These are phyloP conservation scores for Tetradesmus obliquus DNA, from an alignment of 139 green algal species.

Conservation along the genomic window DNA sequence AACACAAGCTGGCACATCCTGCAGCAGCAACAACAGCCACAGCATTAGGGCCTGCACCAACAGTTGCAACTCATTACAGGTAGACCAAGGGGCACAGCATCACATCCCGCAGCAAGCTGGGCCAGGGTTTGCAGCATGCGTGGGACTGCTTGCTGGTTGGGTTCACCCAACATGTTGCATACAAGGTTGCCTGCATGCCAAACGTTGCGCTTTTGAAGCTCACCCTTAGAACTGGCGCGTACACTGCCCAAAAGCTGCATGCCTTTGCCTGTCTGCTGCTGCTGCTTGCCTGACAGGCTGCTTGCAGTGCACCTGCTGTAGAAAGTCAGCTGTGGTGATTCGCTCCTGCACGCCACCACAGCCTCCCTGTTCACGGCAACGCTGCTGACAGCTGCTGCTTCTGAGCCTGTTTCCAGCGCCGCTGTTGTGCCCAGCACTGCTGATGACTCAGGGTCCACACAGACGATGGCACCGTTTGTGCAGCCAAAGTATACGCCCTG, in stretches of 20 bases:
- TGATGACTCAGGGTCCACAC: background rate
- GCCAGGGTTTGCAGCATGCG: too few relatives aligned
- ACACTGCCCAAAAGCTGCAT: slow-evolving; percentile 9
- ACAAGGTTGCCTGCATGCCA: too few relatives aligned
- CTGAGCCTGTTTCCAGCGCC: background rate
- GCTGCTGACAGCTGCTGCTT: slow-evolving; percentile 5
- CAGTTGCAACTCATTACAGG: background rate
- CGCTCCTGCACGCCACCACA: background rate
- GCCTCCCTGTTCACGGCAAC: slow-evolving; percentile 34
- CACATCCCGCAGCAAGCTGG: too few relatives aligned
- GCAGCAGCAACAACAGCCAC: background rate
- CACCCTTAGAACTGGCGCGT: background rate
- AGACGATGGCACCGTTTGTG: background rate
- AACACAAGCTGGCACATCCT: slow-evolving; percentile 13
- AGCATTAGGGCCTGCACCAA: background rate
- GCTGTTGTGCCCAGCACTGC: slow-evolving; percentile 4
- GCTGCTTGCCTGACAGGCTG: background rate
- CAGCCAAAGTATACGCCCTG: slow-evolving; percentile 40
- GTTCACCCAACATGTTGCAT: too few relatives aligned
- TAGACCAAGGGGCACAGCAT: too few relatives aligned
- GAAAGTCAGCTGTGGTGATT: background rate
- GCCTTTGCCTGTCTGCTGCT: background rate
- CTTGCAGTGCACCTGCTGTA: background rate
- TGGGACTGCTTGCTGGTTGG: too few relatives aligned
- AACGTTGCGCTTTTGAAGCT: too few relatives aligned